Conservation (phyloP, 2,329 filamentous ascomycete genomes). For the Fusarium euwallaceae region DNA sequence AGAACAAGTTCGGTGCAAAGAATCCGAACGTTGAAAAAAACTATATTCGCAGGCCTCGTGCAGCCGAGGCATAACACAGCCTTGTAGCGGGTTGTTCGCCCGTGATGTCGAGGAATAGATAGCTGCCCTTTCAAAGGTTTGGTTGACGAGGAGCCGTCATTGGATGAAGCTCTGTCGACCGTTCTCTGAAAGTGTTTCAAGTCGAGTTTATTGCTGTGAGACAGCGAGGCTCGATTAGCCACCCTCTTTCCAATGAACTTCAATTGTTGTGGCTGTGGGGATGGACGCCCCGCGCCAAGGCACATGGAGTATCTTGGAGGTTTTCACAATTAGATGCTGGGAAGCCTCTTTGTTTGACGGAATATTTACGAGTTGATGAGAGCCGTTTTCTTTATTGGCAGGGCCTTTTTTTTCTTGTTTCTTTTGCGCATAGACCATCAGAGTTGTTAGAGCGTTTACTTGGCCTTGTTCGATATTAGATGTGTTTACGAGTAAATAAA, state of each 20-base stretch:
- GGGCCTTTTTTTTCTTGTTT: slow-evolving; percentile 1
- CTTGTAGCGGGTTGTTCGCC: neutral
- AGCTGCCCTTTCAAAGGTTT: slow-evolving; percentile 1
- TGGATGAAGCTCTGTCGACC: neutral
- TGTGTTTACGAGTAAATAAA: neutral
- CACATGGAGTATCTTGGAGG: neutral
- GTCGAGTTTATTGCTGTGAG: neutral
- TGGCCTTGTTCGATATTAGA: slow-evolving; percentile 10
- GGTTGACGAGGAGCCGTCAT: neutral
- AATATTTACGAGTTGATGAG: slow-evolving; percentile 28
- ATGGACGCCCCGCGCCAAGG: neutral
- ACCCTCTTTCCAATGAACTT: neutral
- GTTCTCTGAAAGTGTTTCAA: slow-evolving; percentile 1
- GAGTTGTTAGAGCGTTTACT: slow-evolving; percentile 4
- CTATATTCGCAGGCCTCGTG: slow-evolving; percentile 4
- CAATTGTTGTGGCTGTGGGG: neutral
- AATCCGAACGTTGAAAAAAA: neutral
- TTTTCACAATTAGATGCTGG: neutral
- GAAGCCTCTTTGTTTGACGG: neutral
- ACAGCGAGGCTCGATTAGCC: neutral
- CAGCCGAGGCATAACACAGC: neutral
- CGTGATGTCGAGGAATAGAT: neutral
- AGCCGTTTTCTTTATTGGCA: slow-evolving; percentile 1
- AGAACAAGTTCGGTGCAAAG: neutral
- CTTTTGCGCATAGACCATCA: slow-evolving; percentile 9